Base-by-base conservation (phyloP, 306 rosid genomes). In the Glycine soja region DNA sequence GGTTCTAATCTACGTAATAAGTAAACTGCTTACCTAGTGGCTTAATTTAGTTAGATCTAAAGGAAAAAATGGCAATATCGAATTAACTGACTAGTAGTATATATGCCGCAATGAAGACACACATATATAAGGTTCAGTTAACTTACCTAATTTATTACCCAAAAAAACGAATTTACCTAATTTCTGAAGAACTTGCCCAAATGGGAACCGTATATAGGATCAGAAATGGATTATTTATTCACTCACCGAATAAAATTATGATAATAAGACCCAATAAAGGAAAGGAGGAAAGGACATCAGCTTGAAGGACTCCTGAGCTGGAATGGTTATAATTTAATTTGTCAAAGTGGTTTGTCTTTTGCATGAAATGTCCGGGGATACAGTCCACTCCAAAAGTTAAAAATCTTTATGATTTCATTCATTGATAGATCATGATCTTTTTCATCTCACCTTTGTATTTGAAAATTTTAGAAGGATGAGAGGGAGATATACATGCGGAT, bases 401-500 rank as follows among this genome's bases (percentile, higher is more conserved):
- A 71, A 36, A 78, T 84, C 89, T 84, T 88, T 89, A 81, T 83
- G 71, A 72, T 85, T 78, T 76, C 84, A 80, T 80, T 85, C 90
- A 91, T 88, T 88, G 92, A 91, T 66, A 70, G 87, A 88, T 90
- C 89, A 90, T 90, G 88, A 85, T 87, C 85, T 15, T 88, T 81
- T 78, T 70, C 30, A 24, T 24, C 30, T 24, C 30, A 24, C 30
- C 30, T 24, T 24, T 24, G 30, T 24, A 78, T 47, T 80, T 82
- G 76, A 86, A 85, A 86, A 85, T 78, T 79, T 84, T 51, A 76
- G 50, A 86, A 87, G 81, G 85, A 80, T 87, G 80, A 52, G 77
- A 66, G 87, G 14, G 76, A 66, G 72, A 67, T 3, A 79, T 24
- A 36, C 1, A 72, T 36, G 64, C 13, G 32, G 74, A 47, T 72